Conservation (phyloP, 306 rosid species). For the Prunus davidiana region DNA sequence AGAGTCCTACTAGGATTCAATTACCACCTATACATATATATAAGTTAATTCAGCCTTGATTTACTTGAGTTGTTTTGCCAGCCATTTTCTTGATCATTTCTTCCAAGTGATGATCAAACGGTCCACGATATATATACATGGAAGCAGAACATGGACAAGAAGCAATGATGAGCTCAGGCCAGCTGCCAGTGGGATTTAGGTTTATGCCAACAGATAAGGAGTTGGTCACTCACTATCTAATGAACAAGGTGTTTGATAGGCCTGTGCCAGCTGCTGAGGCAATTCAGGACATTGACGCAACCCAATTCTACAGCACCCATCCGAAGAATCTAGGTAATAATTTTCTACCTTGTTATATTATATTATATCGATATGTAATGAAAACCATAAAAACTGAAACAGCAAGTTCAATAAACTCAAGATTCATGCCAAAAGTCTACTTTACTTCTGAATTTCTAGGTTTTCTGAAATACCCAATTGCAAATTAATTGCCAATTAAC, state of each 20-base stretch:
- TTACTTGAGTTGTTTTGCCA: background rate
- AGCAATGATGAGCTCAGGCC: background rate
- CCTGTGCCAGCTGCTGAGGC: background rate
- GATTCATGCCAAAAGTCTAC: too few relatives aligned
- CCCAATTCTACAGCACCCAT: background rate
- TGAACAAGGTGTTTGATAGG: constrained; percentile 3
- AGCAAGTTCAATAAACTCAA: too few relatives aligned
- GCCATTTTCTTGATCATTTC: background rate
- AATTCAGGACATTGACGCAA: constrained; percentile 1
- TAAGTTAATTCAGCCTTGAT: background rate
- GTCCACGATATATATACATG: background rate
- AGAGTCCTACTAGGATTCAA: constrained; percentile 10
- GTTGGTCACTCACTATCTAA: background rate
- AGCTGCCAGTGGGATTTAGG: constrained; percentile 10
- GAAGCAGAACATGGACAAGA: background rate
- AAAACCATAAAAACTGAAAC: too few relatives aligned
- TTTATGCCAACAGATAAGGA: constrained; percentile 15
- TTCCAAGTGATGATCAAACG: background rate
- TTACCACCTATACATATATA: background rate
- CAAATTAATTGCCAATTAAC: too few relatives aligned
- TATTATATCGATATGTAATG: too few relatives aligned
- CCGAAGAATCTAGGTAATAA: constrained; percentile 13
- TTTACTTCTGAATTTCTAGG: too few relatives aligned
- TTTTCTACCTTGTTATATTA: too few relatives aligned
- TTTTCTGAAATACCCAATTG: too few relatives aligned